Base-by-base conservation (phyloP, 441 rosid genomes). In the Breynia disticha region DNA sequence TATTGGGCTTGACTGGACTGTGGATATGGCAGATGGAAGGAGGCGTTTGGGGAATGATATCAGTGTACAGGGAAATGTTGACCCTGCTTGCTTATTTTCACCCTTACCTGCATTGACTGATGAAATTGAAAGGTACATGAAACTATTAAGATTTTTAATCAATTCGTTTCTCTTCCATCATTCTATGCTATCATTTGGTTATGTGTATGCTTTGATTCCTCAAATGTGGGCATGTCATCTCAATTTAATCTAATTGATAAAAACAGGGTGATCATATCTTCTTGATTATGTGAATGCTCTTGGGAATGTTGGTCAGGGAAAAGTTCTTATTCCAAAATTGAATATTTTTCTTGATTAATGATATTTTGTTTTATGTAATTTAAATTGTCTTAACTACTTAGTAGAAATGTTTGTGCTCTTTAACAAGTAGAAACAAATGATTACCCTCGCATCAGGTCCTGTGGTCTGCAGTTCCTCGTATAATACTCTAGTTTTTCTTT, bases 1-100 rank as follows among this genome's bases (percentile, higher is more conserved):
- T 52, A 82, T 87, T 62, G 95, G 96, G 64, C 86, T 91, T 64
- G 98, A 91, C 79, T 91, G 98, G 98, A 90, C 96, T 41, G 91
- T 91, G 50, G 98, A 85, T 71, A 82, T 91, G 87, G 88, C 83
- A 39, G 94, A 87, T 74, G 98, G 90, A 63, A 79, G 96, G 77
- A 79, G 79, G 56, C 76, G 90, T 55, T 56, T 87, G 59, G 95
- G 96, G 42, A 73, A 64, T 8, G 81, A 55, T 20, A 74, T 86
- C 60, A 74, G 87, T 46, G 82, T 90, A 16, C 96, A 87, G 59
- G 98, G 98, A 51, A 85, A 85, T 67, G 95, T 87, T 16, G 98
- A 87, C 56, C 98, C 98, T 52, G 89, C 94, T 52, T 85, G 16
- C 73, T 60, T 90, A 32, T 91, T 91, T 76, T 79, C 86, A 48